Base-by-base conservation (phyloP, 768 basidiomycete genomes). In the Chalciporus chontae region DNA sequence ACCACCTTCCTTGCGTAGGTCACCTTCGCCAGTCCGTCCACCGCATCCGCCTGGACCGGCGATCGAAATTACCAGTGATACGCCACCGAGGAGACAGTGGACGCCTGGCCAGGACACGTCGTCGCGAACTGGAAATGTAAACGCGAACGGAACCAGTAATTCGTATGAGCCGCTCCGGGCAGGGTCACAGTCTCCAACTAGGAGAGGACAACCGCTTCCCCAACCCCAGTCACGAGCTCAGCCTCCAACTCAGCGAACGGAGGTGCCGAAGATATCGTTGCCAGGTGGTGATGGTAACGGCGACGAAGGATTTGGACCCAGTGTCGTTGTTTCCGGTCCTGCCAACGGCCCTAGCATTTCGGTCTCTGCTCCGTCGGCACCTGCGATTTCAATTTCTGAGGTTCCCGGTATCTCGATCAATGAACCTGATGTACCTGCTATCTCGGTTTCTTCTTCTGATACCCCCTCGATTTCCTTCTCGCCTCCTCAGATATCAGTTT, bases 181-280 rank as follows among this genome's bases (percentile, higher is more conserved):
- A 42, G 38, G 43, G 21, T 58, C 56, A 8, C 49, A 43, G 23
- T 62, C 62, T 29, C 61, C 59, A 4, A 57, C 54, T 45, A 48
- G 57, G 48, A 51, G 45, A 56, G 50, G 18, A 5, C 34, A 45
- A 29, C 39, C 40, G 1, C 42, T 18, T 19, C 14, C 45, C 3
- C 47, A 53, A n/a, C 26, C 44, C n/a, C 29, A 32, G 18, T 8
- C 41, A 1, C 39, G 34, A 19, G 29, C 45, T 5, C 50, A 52
- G 31, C 42, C 45, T 32, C 51, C 41, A 1, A 26, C 40, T 31
- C 61, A 38, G 29, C 58, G 24, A 38, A 69, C 75, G 4, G 69
- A 75, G 57, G 73, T 81, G 31, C 73, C 75, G n/a, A 75, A 63
- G 53, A 73, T 74, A 46, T 63, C 70, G 15, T 63, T 72, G 54